Evolutionary conservation across 306 rosid genomes (phyloP), one percentile per base, ranked within the genome.

Genomic region (Vigna nakashimae): DNA sequence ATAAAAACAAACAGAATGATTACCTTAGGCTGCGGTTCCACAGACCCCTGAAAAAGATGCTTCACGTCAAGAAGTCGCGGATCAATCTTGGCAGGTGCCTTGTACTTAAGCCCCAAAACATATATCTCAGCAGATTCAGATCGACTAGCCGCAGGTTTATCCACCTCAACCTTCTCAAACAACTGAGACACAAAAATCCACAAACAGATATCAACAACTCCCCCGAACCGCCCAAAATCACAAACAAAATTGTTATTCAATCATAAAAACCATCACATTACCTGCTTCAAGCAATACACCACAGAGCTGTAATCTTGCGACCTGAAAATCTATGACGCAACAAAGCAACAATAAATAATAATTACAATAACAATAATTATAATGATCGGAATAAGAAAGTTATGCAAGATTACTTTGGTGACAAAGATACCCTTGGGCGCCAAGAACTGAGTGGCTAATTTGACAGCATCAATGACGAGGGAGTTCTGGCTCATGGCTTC

Each of bases 61-160:
- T 86, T 95, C 51, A 91, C 81, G 72, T 95, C 99, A 76, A 95
- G 98, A 67, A 95, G 92, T 6, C 98, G 98, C 0, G 99, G 98
- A 85, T 95, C 98, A 79, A 95, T 91, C 88, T 92, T 95, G 0
- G 96, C 96, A 66, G 98, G 93, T 9, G 99, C 99, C 87, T 86
- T 91, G 74, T 92, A 95, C 86, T 57, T 92, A 62, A 91, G 85
- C 13, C 97, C 98, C 80, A 95, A 57, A 82, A 95, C 82, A 82
- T 91, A 95, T 36, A 91, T 95, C 85, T 95, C 99, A 3, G 99
- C 99, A 81, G 99, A 95, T 52, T 94, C 83, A 13, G 94, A 92
- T 55, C 98, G 91, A 86, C 99, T 92, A 67, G 99, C 97, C 0
- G 89, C 89, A 11, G 99, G 99, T 57, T 95, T 95, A 38, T 88